These are phyloP conservation scores for Leptosphaerulina australis DNA, from an alignment of 2,329 filamentous ascomycete genomes.

Conservation along the genomic window DNA sequence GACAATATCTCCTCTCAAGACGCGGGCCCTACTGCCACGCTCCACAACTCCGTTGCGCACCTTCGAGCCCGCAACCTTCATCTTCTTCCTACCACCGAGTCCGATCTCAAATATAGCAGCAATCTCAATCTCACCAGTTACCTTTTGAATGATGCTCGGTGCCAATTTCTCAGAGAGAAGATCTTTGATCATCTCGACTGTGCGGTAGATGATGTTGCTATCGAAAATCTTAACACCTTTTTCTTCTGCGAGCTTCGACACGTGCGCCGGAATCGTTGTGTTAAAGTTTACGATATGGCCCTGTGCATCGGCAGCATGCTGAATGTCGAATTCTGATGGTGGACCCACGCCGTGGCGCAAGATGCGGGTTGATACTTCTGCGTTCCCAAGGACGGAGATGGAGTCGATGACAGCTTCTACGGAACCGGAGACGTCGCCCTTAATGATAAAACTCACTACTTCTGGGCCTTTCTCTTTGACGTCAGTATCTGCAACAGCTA, in stretches of 20 bases:
- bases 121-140: slow-evolving; percentile 88
- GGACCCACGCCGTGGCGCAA: slow-evolving; percentile 78
- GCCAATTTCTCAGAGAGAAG: slow-evolving; percentile 73
- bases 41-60: slow-evolving; percentile 79
- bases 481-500: slow-evolving; percentile 50
- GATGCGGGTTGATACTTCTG: slow-evolving; percentile 78
- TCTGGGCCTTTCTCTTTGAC: slow-evolving; percentile 55
- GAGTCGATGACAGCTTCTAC: slow-evolving; percentile 86
- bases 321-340: slow-evolving; percentile 84
- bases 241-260: slow-evolving; percentile 71
- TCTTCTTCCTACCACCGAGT: slow-evolving; percentile 70
- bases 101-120: slow-evolving; percentile 84
- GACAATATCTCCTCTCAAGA: slow-evolving; percentile 72
- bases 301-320: slow-evolving; percentile 78
- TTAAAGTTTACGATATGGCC: slow-evolving; percentile 90
- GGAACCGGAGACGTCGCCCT: slow-evolving; percentile 91
- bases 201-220: slow-evolving; percentile 83
- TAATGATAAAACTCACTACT: slow-evolving; percentile 81
- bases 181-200: slow-evolving; percentile 73
- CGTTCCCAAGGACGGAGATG: slow-evolving; percentile 78
- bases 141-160: slow-evolving; percentile 68
- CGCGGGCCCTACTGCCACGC: slow-evolving; percentile 68
- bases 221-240: slow-evolving; percentile 79
- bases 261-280: slow-evolving; percentile 68
- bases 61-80: slow-evolving; percentile 84